phyloP scores from a whole-genome alignment of 2,329 filamentous ascomycete species.

The Colletotrichum costaricense region DNA sequence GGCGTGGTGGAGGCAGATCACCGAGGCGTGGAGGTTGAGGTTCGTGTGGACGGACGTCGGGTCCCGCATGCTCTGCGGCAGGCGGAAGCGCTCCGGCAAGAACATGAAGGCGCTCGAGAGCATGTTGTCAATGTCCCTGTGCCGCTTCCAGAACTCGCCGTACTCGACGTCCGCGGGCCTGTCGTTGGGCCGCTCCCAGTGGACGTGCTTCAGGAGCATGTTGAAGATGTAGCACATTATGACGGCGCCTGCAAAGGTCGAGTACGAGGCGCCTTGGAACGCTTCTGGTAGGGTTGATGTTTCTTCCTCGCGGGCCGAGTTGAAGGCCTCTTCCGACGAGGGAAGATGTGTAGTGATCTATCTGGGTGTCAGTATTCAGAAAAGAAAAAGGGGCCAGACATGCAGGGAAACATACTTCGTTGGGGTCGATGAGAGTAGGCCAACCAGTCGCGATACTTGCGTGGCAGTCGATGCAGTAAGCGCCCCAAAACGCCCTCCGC shows the following conservation, averaged over 20 bases:
- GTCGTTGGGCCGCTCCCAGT: constrained; percentile 77
- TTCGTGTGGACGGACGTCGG: constrained; percentile 84
- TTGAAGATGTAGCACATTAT: constrained; percentile 85
- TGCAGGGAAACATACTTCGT: constrained; percentile 58
- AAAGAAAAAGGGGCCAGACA: too few species aligned
- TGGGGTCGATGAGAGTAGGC: constrained; percentile 83
- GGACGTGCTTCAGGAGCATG: constrained; percentile 82
- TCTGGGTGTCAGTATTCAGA: not conserved
- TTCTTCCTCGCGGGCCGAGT: constrained; percentile 71
- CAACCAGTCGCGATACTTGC: constrained; percentile 91
- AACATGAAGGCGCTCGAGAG: constrained; percentile 83
- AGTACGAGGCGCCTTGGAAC: constrained; percentile 71
- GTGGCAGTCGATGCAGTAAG: constrained; percentile 86
- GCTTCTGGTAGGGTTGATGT: constrained; percentile 73
- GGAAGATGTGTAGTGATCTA: constrained; percentile 84
- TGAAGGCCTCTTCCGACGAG: constrained; percentile 80
- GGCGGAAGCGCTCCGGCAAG: constrained; percentile 78
- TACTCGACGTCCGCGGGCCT: constrained; percentile 78
- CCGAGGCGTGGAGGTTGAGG: constrained; percentile 87
- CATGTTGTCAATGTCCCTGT: constrained; percentile 84
- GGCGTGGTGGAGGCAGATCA: constrained; percentile 90
- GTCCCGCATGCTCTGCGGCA: constrained; percentile 77
- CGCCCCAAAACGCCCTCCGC: constrained; percentile 86
- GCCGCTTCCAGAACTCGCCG: constrained; percentile 87
- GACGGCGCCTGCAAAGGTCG: constrained; percentile 78